Evolutionary conservation across 345 rosid genomes (phyloP), one percentile per base, ranked within the genome.

Genomic region (Corchorus capsularis): DNA sequence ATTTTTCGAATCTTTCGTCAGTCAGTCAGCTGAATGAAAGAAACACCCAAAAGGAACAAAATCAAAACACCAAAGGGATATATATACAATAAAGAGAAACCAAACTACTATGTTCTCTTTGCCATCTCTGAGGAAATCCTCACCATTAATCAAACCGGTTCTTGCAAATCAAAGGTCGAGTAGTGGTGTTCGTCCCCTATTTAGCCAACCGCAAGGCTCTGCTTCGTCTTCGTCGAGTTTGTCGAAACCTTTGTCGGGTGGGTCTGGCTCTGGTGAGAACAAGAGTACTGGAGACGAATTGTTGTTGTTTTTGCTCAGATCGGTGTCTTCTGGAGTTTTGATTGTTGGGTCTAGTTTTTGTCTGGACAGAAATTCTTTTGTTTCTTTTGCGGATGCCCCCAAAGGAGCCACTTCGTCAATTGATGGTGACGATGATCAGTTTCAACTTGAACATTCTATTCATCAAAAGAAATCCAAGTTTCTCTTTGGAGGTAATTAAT

Each of bases 401-500:
- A 45, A 72, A 32, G 86, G 78, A 19, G 37, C 69, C 9, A 45
- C 77, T 0, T 70, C 41, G 76, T 37, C 67, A 8, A 37, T 65
- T 0, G 73, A 60, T 4, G 74, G 50, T 0, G 71, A 46, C 7
- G 75, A 47, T 0, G 76, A 76, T 71, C 81, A 66, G 69, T 49
- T 79, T 65, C 27, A 27, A 0, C 27, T 27, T 27, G 80, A 34
- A 32, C 69, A 57, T 22, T 68, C 67, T 8, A 72, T 50, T 34
- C 46, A 83, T 11, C 67, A 61, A 47, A 81, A 78, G 61, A 80
- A 59, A 41, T 32, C 80, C 27, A 86, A 45, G 77, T 86, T 78
- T 72, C 82, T 90, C 5, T 75, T 89, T 1, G 86, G 86, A 82
- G 89, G 91, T 90, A 61, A 52, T 13, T 27, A 27, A 27, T 27